A percentile compares a stretch with the other conserved stretches of the same genome.
phyloP scores from a whole-genome alignment of 768 basidiomycete genomes.

The Gautieria morchelliformis region DNA sequence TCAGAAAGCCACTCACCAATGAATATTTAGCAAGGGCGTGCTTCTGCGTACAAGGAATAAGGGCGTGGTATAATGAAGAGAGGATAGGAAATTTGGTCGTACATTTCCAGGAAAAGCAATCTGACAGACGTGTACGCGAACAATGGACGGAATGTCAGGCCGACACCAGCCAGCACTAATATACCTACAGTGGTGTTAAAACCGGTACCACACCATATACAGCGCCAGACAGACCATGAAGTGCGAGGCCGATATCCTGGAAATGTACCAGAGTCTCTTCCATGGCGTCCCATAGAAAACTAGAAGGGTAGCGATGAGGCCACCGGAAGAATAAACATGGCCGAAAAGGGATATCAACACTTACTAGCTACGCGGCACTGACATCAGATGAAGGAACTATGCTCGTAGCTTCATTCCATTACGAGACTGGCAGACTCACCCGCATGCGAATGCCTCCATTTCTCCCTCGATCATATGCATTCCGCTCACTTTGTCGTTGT shows the following conservation, averaged over 20 bases:
- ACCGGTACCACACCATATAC: neutral
- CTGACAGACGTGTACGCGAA: slow-evolving; percentile 68
- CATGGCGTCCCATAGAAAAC: slow-evolving; percentile 75
- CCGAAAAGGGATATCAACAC: neutral
- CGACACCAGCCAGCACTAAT: slow-evolving; percentile 35
- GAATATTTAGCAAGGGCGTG: slow-evolving; percentile 82
- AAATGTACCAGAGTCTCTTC: slow-evolving; percentile 58
- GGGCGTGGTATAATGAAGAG: neutral
- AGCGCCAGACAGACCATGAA: slow-evolving; percentile 47
- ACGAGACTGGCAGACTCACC: slow-evolving; percentile 31
- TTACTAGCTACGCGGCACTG: slow-evolving; percentile 3
- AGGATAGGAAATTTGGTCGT: slow-evolving; percentile 14
- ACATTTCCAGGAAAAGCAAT: slow-evolving; percentile 80
- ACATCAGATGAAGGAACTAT: neutral
- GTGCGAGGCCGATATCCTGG: slow-evolving; percentile 61
- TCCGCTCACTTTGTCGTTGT: slow-evolving; percentile 63
- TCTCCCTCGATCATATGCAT: slow-evolving; percentile 53
- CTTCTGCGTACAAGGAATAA: slow-evolving; percentile 33
- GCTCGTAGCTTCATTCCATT: neutral
- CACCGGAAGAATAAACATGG: neutral
- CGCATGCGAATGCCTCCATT: slow-evolving; percentile 59
- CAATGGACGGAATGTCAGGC: slow-evolving; percentile 37
- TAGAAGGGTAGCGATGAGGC: slow-evolving; percentile 32
- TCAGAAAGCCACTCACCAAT: slow-evolving; percentile 47
- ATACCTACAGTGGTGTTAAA: slow-evolving; percentile 45